Conservation (phyloP, 2,329 filamentous ascomycete genomes). For the Stachybotrys echinatus region DNA sequence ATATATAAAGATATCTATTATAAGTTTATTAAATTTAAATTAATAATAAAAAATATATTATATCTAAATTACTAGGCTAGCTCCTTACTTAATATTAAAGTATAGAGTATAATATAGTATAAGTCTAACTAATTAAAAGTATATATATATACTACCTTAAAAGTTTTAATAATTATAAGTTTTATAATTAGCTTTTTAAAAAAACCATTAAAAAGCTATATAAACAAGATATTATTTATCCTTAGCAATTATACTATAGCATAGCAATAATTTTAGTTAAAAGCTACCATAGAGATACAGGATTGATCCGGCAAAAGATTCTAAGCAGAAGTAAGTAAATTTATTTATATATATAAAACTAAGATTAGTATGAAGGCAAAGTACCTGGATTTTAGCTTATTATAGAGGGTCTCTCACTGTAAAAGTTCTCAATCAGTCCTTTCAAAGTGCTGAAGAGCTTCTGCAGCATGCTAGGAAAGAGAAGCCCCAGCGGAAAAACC, state of each 20-base stretch:
- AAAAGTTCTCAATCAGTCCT: no score
- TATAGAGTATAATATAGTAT: no score
- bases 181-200: not conserved
- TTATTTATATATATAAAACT: not conserved
- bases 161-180: not conserved
- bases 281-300: not conserved
- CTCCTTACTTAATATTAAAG: no score
- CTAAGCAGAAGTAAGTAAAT: not conserved
- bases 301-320: not conserved
- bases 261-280: not conserved
- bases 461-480: no score
- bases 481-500: no score
- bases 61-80: no score
- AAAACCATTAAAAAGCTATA: not conserved
- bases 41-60: no score
- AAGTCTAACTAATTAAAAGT: no score
- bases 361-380: not conserved
- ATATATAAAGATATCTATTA: no score
- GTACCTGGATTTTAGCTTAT: not conserved
- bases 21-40: no score
- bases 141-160: no score
- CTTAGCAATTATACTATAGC: not conserved
- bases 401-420: not conserved
- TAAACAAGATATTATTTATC: not conserved
- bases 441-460: no score